Conservation (phyloP, 768 basidiomycete species). For the Suillus discolor region DNA sequence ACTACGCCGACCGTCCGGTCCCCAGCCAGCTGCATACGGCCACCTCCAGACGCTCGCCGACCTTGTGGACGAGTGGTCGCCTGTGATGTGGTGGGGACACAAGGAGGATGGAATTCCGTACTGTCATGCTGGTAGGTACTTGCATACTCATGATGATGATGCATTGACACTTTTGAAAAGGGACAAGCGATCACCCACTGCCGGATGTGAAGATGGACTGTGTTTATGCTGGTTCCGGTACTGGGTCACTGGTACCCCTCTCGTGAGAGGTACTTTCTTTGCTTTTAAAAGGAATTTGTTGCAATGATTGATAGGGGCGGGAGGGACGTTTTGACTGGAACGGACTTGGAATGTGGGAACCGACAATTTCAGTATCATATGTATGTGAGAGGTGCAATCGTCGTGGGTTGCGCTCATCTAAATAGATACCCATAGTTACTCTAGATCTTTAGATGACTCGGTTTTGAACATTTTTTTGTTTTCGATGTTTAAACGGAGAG, state of each 20-base stretch:
- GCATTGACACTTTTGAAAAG: background rate
- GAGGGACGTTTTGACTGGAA: too few relatives aligned
- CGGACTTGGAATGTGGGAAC: too few relatives aligned
- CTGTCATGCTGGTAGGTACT: constrained; percentile 22
- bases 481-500: too few relatives aligned
- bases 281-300: too few relatives aligned
- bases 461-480: too few relatives aligned
- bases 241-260: background rate
- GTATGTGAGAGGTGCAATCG: too few relatives aligned
- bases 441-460: too few relatives aligned
- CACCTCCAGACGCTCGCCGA: constrained; percentile 38
- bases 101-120: constrained; percentile 14
- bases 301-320: too few relatives aligned
- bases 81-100: constrained; percentile 34
- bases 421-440: too few relatives aligned
- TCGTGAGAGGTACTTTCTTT: background rate
- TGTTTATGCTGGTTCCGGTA: background rate
- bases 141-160: background rate
- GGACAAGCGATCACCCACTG: constrained; percentile 2
- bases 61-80: constrained; percentile 39
- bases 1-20: constrained; percentile 20
- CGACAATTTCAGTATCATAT: too few relatives aligned
- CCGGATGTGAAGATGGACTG: constrained; percentile 8
- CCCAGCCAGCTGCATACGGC: constrained; percentile 35
- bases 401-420: too few relatives aligned